Percentiles rank a stretch among this genome's conserved stretches.
phyloP scores from a whole-genome alignment of 176 grass and related monocot genomes.

The Musa troglodytarum region DNA sequence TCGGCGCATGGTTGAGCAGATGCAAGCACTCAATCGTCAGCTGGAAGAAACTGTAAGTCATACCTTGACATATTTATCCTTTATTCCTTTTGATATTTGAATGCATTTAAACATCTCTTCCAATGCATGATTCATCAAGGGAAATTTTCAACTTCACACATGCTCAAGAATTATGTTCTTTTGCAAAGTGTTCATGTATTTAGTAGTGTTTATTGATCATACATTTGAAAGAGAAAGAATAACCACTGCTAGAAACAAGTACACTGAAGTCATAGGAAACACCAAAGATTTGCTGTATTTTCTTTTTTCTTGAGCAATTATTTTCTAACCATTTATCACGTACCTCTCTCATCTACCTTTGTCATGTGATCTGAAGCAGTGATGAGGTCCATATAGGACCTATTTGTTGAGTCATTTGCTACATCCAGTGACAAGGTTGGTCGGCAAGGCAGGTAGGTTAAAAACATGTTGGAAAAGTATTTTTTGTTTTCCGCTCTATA shows the following conservation, averaged over 20 bases:
- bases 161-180: background rate
- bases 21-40: slow-evolving; percentile 73
- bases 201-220: too few relatives aligned
- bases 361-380: too few relatives aligned
- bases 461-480: background rate
- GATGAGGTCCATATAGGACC: too few relatives aligned
- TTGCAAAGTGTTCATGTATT: background rate
- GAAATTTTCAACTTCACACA: background rate
- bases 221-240: too few relatives aligned
- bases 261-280: background rate
- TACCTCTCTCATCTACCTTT: too few relatives aligned
- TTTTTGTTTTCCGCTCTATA: background rate
- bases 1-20: slow-evolving; percentile 78
- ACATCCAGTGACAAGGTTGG: background rate
- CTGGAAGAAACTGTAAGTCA: slow-evolving; percentile 84
- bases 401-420: background rate
- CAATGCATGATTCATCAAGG: background rate
- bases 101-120: background rate
- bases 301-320: background rate
- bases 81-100: background rate
- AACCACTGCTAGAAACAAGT: background rate
- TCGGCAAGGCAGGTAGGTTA: background rate
- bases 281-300: background rate
- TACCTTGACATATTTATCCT: slow-evolving; percentile 1
- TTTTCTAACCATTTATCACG: background rate